Evolutionary conservation across 805 yeast species (phyloP).

Genomic region (Wickerhamiella shivajii): DNA sequence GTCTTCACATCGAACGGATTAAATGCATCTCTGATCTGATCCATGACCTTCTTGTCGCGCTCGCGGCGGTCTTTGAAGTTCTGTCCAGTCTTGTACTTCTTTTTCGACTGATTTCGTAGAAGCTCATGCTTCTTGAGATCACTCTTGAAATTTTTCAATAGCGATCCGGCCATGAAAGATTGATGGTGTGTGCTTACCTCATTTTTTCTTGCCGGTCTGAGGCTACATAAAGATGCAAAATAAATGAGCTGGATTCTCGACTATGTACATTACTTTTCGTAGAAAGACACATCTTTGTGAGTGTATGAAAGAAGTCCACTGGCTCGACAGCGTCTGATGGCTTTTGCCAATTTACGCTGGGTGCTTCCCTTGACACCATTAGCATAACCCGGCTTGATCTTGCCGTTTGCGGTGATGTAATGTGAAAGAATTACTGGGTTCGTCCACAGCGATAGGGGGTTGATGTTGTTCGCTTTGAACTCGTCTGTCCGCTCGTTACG

Average conservation of each 20-base stretch:
- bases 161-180: slow-evolving; percentile 14
- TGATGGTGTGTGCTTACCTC: background rate
- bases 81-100: slow-evolving; percentile 10
- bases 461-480: slow-evolving; percentile 19
- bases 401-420: slow-evolving; percentile 58
- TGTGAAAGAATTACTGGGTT: slow-evolving; percentile 55
- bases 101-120: slow-evolving; percentile 29
- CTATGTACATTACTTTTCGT: background rate
- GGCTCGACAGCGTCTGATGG: slow-evolving; percentile 66
- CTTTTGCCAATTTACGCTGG: slow-evolving; percentile 59
- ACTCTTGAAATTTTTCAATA: slow-evolving; percentile 17
- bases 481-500: slow-evolving; percentile 20
- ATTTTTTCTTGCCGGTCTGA: background rate
- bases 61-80: slow-evolving; percentile 36
- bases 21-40: slow-evolving; percentile 62
- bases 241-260: background rate
- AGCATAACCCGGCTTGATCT: slow-evolving; percentile 55
- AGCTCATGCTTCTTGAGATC: slow-evolving; percentile 40
- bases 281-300: slow-evolving; percentile 25
- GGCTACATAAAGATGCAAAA: background rate
- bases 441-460: slow-evolving; percentile 58
- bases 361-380: slow-evolving; percentile 53
- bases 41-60: slow-evolving; percentile 32
- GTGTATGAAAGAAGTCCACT: slow-evolving; percentile 66
- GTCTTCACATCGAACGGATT: slow-evolving; percentile 78